phyloP scores from a whole-genome alignment of 805 yeast genomes.

The Priceomyces fermenticarens region DNA sequence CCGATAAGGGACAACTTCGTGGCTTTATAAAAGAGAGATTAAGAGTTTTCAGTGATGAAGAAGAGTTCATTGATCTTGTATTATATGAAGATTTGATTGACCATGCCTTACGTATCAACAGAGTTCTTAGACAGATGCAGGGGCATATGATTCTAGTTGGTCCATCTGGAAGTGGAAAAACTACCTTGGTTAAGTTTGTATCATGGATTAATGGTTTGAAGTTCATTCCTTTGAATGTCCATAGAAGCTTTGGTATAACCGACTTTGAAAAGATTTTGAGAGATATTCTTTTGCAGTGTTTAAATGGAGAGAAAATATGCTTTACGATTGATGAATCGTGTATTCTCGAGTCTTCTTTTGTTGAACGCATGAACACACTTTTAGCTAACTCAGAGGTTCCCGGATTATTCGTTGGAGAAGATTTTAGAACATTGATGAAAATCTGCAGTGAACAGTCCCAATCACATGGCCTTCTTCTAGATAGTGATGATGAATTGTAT shows the following conservation, averaged over 20 bases:
- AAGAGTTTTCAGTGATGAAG: conserved; percentile 75
- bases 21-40: conserved; percentile 63
- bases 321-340: conserved; percentile 80
- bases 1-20: conserved; percentile 43
- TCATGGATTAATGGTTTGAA: conserved; percentile 86
- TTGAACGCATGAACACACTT: conserved; percentile 91
- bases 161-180: conserved; percentile 76
- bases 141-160: conserved; percentile 90
- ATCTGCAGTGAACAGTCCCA: conserved; percentile 56
- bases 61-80: conserved; percentile 55
- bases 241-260: conserved; percentile 47
- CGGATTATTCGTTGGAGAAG: conserved; percentile 80
- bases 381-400: conserved; percentile 92
- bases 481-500: conserved; percentile 66
- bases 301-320: conserved; percentile 59
- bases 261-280: conserved; percentile 71
- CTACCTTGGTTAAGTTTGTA: conserved; percentile 74
- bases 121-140: conserved; percentile 80
- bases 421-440: conserved; percentile 48
- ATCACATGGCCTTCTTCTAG: conserved; percentile 60
- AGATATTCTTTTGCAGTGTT: conserved; percentile 43
- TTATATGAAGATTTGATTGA: conserved; percentile 70
- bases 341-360: conserved; percentile 69
- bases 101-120: conserved; percentile 72
- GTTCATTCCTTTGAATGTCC: conserved; percentile 56